Percentiles rank a stretch among this genome's conserved stretches.
phyloP scores from a whole-genome alignment of 169 alveolate species.

The Cryptosporidium parvum region DNA sequence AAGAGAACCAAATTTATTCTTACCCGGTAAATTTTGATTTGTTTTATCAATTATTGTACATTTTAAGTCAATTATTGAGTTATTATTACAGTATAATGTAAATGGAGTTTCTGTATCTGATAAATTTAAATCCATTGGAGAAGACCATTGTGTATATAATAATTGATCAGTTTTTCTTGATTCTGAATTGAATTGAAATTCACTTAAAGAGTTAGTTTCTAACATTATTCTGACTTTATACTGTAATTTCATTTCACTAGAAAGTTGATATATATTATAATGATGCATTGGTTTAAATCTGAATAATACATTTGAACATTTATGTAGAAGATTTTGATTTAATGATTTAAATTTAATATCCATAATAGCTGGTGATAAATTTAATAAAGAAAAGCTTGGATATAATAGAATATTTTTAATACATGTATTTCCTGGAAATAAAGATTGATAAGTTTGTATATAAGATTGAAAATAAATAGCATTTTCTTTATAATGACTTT shows the following conservation, averaged over 20 bases:
- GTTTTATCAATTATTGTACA: constrained; percentile 22
- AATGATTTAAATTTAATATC: constrained; percentile 26
- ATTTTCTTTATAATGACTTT: constrained; percentile 15
- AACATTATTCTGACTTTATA: constrained; percentile 34
- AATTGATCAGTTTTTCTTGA: neutral
- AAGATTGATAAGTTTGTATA: constrained; percentile 38
- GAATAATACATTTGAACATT: constrained; percentile 6
- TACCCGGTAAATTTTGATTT: no score
- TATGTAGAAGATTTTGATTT: neutral
- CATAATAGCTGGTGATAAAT: constrained; percentile 41
- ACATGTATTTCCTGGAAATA: constrained; percentile 31
- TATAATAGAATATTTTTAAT: constrained; percentile 25
- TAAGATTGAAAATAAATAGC: constrained; percentile 54
- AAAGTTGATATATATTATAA: constrained; percentile 55
- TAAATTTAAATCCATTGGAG: constrained; percentile 24
- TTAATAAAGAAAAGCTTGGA: constrained; percentile 36
- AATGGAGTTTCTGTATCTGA: constrained; percentile 26
- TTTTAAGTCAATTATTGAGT: constrained; percentile 41
- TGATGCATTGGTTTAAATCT: constrained; percentile 41
- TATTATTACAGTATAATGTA: constrained; percentile 9
- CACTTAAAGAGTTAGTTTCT: neutral
- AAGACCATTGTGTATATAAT: constrained; percentile 43
- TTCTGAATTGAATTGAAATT: neutral
- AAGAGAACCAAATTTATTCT: neutral
- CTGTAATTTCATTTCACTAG: constrained; percentile 41